phyloP scores from a whole-genome alignment of 2,329 filamentous ascomycete genomes.

The Apiospora pterosperma region DNA sequence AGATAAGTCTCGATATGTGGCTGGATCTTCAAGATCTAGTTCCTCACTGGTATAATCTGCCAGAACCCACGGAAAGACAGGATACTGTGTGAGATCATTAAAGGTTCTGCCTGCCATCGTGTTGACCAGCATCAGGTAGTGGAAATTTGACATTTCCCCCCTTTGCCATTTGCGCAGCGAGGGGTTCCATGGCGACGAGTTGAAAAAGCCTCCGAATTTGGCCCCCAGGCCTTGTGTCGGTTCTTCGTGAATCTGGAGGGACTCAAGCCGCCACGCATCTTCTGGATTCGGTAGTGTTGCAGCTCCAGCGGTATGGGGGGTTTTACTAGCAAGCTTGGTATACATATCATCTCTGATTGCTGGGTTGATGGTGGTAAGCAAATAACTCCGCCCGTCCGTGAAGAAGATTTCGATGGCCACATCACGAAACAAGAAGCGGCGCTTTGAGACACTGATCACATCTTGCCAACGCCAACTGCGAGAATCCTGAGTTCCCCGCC shows the following conservation, averaged over 20 bases:
- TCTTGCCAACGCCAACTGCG: constrained; percentile 93
- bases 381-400: constrained; percentile 90
- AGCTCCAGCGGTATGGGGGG: constrained; percentile 72
- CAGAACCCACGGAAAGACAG: constrained; percentile 95
- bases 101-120: constrained; percentile 96
- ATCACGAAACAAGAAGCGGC: constrained; percentile 90
- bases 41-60: constrained; percentile 95
- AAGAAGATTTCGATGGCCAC: constrained; percentile 98
- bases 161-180: constrained; percentile 86
- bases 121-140: constrained; percentile 98
- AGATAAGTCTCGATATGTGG: constrained; percentile 83
- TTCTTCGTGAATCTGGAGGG: constrained; percentile 65
- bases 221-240: constrained; percentile 67
- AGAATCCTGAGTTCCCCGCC: constrained; percentile 69
- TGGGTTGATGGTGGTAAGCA: constrained; percentile 79
- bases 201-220: constrained; percentile 90
- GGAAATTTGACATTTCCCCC: constrained; percentile 96
- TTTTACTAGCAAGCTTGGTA: constrained; percentile 70
- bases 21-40: constrained; percentile 79
- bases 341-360: constrained; percentile 76
- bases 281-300: constrained; percentile 73
- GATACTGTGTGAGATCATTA: constrained; percentile 97
- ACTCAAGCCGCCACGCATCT: constrained; percentile 88
- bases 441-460: constrained; percentile 91
- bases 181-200: constrained; percentile 75